Base-by-base conservation (phyloP, 2,329 filamentous ascomycete species). In the Leptodontidium sp. region DNA sequence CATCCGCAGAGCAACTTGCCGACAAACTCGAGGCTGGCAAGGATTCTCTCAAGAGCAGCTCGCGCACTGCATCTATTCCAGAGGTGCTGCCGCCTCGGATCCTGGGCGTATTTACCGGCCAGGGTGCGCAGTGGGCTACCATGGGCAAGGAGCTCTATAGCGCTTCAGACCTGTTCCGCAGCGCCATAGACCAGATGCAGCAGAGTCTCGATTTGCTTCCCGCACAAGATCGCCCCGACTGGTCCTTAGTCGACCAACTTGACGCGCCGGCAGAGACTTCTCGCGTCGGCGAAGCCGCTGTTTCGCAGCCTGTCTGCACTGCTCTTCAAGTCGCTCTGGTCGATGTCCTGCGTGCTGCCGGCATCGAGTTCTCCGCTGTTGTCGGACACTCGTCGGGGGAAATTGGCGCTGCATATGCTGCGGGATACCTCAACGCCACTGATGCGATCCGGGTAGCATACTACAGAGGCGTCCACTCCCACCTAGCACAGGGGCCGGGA, bases 371-470 rank as follows among this genome's bases (percentile, higher is more conserved):
- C 0, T 55, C 69, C 0, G 78, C 76, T 1, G 82, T 84, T 0
- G 76, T 80, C 2, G 82, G 84, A 0, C 84, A 85, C 72, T 84
- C 82, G 0, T 80, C 77, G 26, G 84, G 84, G 11, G 84, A 86
- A 67, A 84, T 85, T 40, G 83, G 73, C 1, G 83, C 83, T 4
- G 83, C 83, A 0, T 85, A 82, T 65, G 78, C 82, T 0, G 74
- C 80, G 1, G 80, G 79, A 1, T 74, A 74, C 26, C 38, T 83
- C 0, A 74, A 72, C 6, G 69, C 72, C 12, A 61, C 70, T 1
- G 75, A 78, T 40, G 81, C 81, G 7, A 75, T 79, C 75, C 77
- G 80, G 0, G 78, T 84, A 14, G 85, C 85, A 1, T 88, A 86
- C 71, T 73, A 76, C 64, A 66, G 80, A 57, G 73, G 78, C 26